These are phyloP conservation scores for Protomyces inundatus DNA, from an alignment of 1,139 yeast genomes.

Conservation along the genomic window DNA sequence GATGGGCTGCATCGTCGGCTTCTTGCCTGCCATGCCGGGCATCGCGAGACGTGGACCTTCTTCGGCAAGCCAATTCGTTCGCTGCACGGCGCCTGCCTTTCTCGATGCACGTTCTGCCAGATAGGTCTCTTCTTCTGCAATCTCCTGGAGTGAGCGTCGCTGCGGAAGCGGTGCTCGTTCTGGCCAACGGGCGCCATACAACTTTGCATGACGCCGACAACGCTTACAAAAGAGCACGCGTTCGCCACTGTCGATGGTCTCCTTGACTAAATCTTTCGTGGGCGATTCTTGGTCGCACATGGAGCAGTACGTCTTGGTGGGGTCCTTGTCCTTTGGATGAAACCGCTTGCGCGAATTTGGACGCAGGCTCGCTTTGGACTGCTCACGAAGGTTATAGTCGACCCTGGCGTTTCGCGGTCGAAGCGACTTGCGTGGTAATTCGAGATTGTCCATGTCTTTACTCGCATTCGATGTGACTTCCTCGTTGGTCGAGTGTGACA, in stretches of 20 bases:
- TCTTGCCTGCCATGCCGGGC: background rate
- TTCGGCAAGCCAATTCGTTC: background rate
- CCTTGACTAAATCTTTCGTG: background rate
- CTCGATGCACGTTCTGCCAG: background rate
- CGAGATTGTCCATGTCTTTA: background rate
- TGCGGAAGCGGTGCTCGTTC: background rate
- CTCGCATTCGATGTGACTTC: background rate
- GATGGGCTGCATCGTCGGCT: background rate
- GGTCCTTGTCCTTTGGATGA: background rate
- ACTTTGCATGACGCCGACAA: conserved; percentile 20
- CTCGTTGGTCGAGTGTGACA: background rate
- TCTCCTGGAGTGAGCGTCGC: background rate
- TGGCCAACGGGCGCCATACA: conserved; percentile 21
- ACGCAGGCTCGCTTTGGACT: background rate
- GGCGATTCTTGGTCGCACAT: conserved; percentile 14
- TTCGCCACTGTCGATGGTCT: background rate
- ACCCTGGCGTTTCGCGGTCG: conserved; percentile 9
- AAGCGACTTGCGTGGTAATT: background rate
- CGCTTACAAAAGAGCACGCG: conserved; percentile 6
- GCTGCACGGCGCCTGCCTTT: background rate
- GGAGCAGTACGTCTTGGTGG: conserved; percentile 2
- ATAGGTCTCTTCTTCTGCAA: background rate
- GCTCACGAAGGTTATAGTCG: conserved; percentile 15
- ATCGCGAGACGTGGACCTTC: background rate
- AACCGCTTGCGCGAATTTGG: background rate